A percentile compares a stretch with the other conserved stretches of the same genome.
Evolutionary conservation across 805 yeast genomes (phyloP).

Genomic region (Saccharomycopsis microspora): DNA sequence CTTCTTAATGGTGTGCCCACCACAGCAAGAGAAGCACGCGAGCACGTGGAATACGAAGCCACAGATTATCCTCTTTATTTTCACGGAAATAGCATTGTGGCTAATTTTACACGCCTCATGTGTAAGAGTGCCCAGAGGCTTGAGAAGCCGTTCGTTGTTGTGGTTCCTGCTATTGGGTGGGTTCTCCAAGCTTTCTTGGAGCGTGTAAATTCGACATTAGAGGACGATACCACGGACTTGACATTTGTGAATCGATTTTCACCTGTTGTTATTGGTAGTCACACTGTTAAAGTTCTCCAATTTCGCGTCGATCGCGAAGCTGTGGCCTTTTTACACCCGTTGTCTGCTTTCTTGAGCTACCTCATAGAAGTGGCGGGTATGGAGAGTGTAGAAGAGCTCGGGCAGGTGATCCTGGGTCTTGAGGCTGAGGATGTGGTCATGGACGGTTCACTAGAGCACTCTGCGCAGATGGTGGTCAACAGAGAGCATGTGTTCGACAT

Average conservation of each 20-base stretch:
- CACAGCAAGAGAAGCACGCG: constrained; percentile 57
- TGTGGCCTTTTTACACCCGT: constrained; percentile 69
- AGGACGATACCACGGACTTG: background rate
- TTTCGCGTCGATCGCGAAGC: constrained; percentile 34
- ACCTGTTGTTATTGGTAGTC: too few species aligned
- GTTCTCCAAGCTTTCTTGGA: constrained; percentile 10
- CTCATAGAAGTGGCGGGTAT: constrained; percentile 40
- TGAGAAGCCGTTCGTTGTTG: background rate
- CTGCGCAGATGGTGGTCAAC: background rate
- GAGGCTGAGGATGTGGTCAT: background rate
- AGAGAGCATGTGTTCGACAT: constrained; percentile 4
- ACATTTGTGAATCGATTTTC: too few species aligned
- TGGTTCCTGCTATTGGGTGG: constrained; percentile 4
- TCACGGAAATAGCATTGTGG: constrained; percentile 42
- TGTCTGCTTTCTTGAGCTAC: constrained; percentile 67
- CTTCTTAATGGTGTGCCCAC: constrained; percentile 74
- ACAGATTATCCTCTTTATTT: constrained; percentile 50
- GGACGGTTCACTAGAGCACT: background rate
- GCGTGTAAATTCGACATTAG: background rate
- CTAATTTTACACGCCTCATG: constrained; percentile 46
- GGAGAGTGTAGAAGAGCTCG: constrained; percentile 17
- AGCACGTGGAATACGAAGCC: constrained; percentile 85
- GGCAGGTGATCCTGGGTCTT: background rate
- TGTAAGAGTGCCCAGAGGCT: constrained; percentile 32
- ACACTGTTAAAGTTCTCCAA: constrained; percentile 15